A percentile compares a stretch with the other conserved stretches of the same genome.
These are phyloP conservation scores for Fusarium sp. DNA, from an alignment of 2,329 filamentous ascomycete species.

Conservation along the genomic window DNA sequence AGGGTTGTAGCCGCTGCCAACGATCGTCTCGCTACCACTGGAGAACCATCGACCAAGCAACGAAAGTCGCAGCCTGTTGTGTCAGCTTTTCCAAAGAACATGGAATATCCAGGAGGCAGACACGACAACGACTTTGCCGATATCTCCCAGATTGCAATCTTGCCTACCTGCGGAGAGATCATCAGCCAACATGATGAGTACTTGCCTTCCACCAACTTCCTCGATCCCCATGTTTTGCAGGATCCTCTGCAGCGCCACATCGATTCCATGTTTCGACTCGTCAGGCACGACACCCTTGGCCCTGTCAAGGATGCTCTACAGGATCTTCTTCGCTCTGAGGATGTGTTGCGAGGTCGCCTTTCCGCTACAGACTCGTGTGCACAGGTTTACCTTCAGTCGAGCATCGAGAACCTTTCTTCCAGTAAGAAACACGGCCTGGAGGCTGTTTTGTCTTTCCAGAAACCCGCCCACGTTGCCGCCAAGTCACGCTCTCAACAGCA, in stretches of 20 bases:
- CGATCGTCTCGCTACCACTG: too few relatives aligned
- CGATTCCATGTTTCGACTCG: conserved; percentile 16
- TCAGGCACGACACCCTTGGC: conserved; percentile 21
- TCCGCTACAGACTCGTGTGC: not conserved
- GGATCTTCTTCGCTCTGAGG: not conserved
- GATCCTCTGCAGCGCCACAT: conserved; percentile 17
- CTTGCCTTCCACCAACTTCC: conserved; percentile 13
- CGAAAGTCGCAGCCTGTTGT: too few relatives aligned
- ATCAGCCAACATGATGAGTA: conserved; percentile 1
- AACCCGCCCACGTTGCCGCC: too few relatives aligned
- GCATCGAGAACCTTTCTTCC: not conserved
- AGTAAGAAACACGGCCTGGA: not conserved
- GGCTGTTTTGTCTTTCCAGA: too few relatives aligned
- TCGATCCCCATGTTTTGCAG: conserved; percentile 2
- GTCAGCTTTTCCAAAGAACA: too few relatives aligned
- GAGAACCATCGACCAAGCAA: too few relatives aligned
- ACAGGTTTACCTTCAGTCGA: not conserved
- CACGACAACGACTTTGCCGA: conserved; percentile 32
- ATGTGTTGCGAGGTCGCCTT: not conserved
- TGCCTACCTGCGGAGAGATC: conserved; percentile 17
- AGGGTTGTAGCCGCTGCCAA: too few relatives aligned
- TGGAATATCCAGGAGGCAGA: conserved; percentile 3
- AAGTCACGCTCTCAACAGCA: too few relatives aligned
- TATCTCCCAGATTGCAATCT: conserved; percentile 30
- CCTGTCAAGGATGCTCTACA: conserved; percentile 11